phyloP scores from a whole-genome alignment of 1,139 yeast genomes.

The Hyphopichia pseudoburtonii region DNA sequence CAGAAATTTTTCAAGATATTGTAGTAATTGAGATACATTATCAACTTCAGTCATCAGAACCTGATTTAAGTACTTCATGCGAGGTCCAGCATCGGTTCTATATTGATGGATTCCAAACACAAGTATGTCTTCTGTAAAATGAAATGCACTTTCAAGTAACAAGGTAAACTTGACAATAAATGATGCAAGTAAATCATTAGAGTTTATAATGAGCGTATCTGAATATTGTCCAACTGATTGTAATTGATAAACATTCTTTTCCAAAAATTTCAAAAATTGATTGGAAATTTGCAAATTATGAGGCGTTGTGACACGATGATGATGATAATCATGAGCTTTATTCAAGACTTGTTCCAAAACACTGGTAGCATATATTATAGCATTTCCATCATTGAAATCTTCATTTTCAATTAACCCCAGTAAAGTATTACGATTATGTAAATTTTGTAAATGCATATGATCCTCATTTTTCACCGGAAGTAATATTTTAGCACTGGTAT shows the following conservation, averaged over 20 bases:
- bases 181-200: constrained; percentile 25
- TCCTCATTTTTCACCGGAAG: constrained; percentile 15
- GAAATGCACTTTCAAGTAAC: constrained; percentile 13
- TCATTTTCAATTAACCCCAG: constrained; percentile 9
- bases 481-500: constrained; percentile 12
- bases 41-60: constrained; percentile 18
- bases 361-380: constrained; percentile 22
- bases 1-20: background rate
- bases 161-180: constrained; percentile 24
- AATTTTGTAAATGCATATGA: constrained; percentile 8
- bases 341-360: constrained; percentile 29
- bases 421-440: constrained; percentile 10
- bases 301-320: too few species aligned
- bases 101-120: constrained; percentile 12
- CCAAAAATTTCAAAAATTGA: constrained; percentile 8
- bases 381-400: constrained; percentile 14
- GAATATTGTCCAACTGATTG: constrained; percentile 1
- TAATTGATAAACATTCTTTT: constrained; percentile 3
- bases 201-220: constrained; percentile 24
- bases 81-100: background rate
- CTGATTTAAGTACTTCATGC: constrained; percentile 14
- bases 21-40: constrained; percentile 16
- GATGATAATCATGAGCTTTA: too few species aligned
- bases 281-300: constrained; percentile 11
- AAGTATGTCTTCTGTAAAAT: constrained; percentile 12